These are phyloP conservation scores for Colletotrichum sp. DNA, from an alignment of 2,329 filamentous ascomycete species.

Conservation along the genomic window DNA sequence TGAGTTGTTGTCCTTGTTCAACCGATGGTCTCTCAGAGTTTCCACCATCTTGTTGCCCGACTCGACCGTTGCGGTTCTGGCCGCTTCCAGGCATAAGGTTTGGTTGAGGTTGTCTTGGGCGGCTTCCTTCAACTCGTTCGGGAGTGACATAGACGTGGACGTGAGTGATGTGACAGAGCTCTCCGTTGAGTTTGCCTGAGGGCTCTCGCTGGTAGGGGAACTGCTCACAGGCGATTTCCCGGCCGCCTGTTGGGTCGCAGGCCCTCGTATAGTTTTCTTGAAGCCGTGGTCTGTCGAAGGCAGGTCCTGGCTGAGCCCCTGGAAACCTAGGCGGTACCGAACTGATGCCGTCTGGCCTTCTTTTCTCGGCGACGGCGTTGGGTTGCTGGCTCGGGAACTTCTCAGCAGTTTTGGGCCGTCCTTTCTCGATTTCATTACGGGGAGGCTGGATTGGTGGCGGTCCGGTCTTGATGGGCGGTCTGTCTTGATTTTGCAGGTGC, in stretches of 20 bases:
- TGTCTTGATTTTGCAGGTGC: not conserved
- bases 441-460: not conserved
- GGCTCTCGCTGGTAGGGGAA: not conserved
- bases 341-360: not conserved
- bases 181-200: not conserved
- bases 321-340: not conserved
- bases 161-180: conserved; percentile 4
- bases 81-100: not conserved
- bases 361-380: not conserved
- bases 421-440: not conserved
- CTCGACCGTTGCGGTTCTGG: not conserved
- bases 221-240: not conserved
- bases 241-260: conserved; percentile 7
- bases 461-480: not conserved
- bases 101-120: not conserved
- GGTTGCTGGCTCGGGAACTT: not conserved
- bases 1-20: not conserved
- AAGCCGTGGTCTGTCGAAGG: not conserved
- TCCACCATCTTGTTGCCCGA: conserved; percentile 15
- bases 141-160: conserved; percentile 17
- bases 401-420: not conserved
- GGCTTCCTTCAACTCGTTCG: not conserved
- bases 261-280: not conserved
- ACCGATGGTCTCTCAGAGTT: not conserved
- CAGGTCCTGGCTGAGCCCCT: not conserved